These are phyloP conservation scores for Tetrapyrgos nigripes DNA, from an alignment of 1,284 basidiomycete species.

Conservation along the genomic window DNA sequence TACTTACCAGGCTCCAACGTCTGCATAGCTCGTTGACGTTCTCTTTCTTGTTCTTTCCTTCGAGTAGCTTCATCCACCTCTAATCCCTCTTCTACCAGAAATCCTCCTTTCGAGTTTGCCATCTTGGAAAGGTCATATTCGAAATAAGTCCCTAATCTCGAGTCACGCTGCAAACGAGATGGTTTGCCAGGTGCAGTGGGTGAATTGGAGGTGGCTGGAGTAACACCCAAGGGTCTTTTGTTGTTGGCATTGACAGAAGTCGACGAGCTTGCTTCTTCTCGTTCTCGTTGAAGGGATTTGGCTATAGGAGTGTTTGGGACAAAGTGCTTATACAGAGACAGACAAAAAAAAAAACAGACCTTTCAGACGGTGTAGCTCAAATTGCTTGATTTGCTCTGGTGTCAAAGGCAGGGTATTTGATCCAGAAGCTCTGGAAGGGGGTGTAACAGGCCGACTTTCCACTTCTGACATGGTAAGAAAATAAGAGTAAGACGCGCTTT, in stretches of 20 bases:
- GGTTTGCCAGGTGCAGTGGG: conserved; percentile 59
- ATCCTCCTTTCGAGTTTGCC: conserved; percentile 94
- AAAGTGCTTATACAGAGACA: conserved; percentile 8
- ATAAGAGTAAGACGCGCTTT: too few species aligned
- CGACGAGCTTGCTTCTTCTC: conserved; percentile 58
- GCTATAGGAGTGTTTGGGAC: conserved; percentile 39
- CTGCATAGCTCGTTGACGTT: conserved; percentile 72
- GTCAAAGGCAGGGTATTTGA: conserved; percentile 29
- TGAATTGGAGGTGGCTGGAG: conserved; percentile 61
- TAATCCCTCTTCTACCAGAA: conserved; percentile 85
- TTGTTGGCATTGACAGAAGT: conserved; percentile 71
- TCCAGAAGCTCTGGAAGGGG: background rate
- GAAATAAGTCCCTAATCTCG: conserved; percentile 85
- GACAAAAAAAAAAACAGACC: conserved; percentile 37
- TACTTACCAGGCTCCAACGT: conserved; percentile 74
- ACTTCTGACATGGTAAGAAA: background rate
- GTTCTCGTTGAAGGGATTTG: conserved; percentile 56
- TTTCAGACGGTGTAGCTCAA: conserved; percentile 63
- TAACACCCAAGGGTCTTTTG: conserved; percentile 58
- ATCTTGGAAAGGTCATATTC: conserved; percentile 98
- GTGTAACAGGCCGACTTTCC: background rate
- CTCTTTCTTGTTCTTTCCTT: conserved; percentile 79
- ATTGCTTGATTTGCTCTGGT: conserved; percentile 51
- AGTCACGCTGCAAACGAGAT: conserved; percentile 68
- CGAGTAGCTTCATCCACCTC: conserved; percentile 71